These are phyloP conservation scores for Lyophyllum semitale DNA, from an alignment of 768 basidiomycete species.

Conservation along the genomic window DNA sequence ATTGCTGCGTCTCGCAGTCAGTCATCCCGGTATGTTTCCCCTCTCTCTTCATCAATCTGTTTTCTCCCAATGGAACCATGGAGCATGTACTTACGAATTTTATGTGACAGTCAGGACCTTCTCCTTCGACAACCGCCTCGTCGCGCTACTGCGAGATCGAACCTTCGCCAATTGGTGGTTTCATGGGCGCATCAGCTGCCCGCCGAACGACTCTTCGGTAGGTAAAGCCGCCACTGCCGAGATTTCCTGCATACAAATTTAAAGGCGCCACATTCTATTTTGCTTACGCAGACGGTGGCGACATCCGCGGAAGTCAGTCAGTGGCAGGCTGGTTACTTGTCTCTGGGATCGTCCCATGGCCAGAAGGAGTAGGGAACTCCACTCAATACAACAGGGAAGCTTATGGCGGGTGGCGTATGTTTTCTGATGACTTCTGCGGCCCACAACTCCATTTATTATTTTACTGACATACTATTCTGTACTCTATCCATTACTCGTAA, in stretches of 20 bases:
- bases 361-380: slow-evolving; percentile 16
- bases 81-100: slow-evolving; percentile 69
- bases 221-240: slow-evolving; percentile 55
- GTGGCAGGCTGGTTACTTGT: background rate
- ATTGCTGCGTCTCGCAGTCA: too few species aligned
- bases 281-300: slow-evolving; percentile 51
- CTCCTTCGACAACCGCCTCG: slow-evolving; percentile 67
- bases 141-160: slow-evolving; percentile 40
- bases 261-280: slow-evolving; percentile 61
- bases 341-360: slow-evolving; percentile 11
- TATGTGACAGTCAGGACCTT: slow-evolving; percentile 60
- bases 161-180: slow-evolving; percentile 68
- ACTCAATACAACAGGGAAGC: slow-evolving; percentile 4
- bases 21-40: slow-evolving; percentile 46
- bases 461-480: background rate
- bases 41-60: slow-evolving; percentile 19
- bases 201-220: slow-evolving; percentile 61
- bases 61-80: too few species aligned
- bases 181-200: slow-evolving; percentile 58
- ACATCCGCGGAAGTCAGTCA: slow-evolving; percentile 41
- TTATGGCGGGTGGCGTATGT: slow-evolving; percentile 15
- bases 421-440: background rate
- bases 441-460: background rate
- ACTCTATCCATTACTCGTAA: background rate
- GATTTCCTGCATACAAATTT: slow-evolving; percentile 63